Evolutionary conservation across 495 filamentous ascomycete genomes (phyloP), one percentile per base, ranked within the genome.

Genomic region (Lophiostoma macrostomum): DNA sequence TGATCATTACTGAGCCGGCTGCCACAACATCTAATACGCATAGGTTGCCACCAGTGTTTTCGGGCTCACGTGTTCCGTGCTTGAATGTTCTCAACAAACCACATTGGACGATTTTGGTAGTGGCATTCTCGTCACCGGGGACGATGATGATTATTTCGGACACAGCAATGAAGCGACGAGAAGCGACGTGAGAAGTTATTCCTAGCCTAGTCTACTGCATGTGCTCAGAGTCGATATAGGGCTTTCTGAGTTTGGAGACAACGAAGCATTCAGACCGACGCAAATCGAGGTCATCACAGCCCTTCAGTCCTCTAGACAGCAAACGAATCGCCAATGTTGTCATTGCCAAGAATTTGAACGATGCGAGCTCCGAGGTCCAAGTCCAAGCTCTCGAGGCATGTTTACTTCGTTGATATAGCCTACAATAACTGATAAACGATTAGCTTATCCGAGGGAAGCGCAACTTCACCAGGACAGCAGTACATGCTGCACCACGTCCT

Each of bases 371-470:
- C 19, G 76, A 81, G 34, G 76, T 96, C n/a, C 93, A 98, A 70
- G 82, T 90, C 30, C 88, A 95, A 63, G 83, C 80, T 23, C 77
- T 98, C 23, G 91, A 89, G 72, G 81, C 84, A 67, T 31, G 56
- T 52, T 10, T 50, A n/a, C 5, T 12, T n/a, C 19, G 16, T 12
- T 1, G 7, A 12, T 47, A 19, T 24, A 28, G 1, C 5, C 32
- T 6, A 24, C 16, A 10, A 40, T 24, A 20, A 31, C 43, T 54
- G 8, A 12, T 8, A 23, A 1, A 27, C 18, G 24, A 3, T 29
- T 47, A 95, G 78, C 82, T 98, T 20, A 84, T 93, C 60, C 86
- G 88, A 16, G 85, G 84, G 6, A 86, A 81, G 41, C 80, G 86
- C 44, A 80, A 95, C 46, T 82, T 84, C 53, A 88, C 85, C 1